Conservation (phyloP, 257 asterid genomes). For the Eustoma russellianum region DNA sequence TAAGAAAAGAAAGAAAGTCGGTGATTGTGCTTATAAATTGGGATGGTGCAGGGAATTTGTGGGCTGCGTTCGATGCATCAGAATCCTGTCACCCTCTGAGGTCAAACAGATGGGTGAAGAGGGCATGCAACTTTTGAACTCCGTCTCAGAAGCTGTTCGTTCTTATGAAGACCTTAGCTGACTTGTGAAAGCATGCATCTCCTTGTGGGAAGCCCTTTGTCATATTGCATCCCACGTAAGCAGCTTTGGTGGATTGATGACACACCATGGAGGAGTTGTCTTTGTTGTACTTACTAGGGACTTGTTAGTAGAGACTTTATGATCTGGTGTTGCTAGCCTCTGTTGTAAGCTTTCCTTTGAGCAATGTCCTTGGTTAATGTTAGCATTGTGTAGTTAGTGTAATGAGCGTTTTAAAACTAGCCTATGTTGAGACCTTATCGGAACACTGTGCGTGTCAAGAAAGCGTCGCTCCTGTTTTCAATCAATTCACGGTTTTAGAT, state of each 20-base stretch:
- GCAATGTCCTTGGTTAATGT: not conserved
- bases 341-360: not conserved
- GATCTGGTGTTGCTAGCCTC: slow-evolving; percentile 1
- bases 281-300: not conserved
- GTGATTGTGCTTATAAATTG: not conserved
- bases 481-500: too few species aligned
- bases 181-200: not conserved
- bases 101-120: slow-evolving; percentile 99
- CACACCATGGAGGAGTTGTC: not conserved
- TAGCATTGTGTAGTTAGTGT: not conserved
- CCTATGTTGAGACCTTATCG: not conserved
- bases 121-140: slow-evolving; percentile 90
- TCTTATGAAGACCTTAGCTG: slow-evolving; percentile 24
- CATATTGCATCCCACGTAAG: not conserved
- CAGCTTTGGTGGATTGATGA: not conserved
- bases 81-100: slow-evolving; percentile 84
- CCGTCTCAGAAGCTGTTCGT: slow-evolving; percentile 33
- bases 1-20: not conserved
- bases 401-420: too few species aligned
- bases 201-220: too few species aligned
- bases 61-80: slow-evolving; percentile 84
- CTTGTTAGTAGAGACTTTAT: not conserved
- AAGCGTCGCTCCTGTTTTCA: too few species aligned
- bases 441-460: too few species aligned
- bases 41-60: slow-evolving; percentile 65